These are phyloP conservation scores for Euryodendron excelsum DNA, from an alignment of 148 eudicot species.

Conservation along the genomic window DNA sequence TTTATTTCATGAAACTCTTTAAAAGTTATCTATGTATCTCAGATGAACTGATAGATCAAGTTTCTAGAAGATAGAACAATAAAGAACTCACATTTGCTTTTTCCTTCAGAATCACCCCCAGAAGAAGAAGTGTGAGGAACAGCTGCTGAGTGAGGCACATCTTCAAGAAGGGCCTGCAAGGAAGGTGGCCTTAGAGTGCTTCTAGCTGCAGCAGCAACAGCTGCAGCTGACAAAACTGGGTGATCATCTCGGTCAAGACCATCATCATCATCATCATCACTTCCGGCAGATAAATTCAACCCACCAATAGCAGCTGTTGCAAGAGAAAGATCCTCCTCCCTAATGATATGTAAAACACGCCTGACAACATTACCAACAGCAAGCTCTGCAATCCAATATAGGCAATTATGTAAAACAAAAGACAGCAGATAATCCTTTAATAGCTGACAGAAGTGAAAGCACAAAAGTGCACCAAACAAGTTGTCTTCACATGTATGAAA, in stretches of 20 bases:
- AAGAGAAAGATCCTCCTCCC: slow-evolving; percentile 89
- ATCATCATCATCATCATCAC: slow-evolving; percentile 62
- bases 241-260: slow-evolving; percentile 43
- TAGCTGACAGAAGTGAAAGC: background rate
- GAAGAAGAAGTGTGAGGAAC: slow-evolving; percentile 66
- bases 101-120: slow-evolving; percentile 94
- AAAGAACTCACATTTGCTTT: slow-evolving; percentile 77
- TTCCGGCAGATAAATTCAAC: slow-evolving; percentile 53
- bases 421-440: no score
- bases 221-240: slow-evolving; percentile 81
- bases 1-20: no score
- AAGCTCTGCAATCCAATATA: slow-evolving; percentile 93
- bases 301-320: slow-evolving; percentile 81
- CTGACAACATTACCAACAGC: slow-evolving; percentile 91
- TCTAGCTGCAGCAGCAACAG: slow-evolving; percentile 90
- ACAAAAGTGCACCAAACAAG: no score
- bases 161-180: slow-evolving; percentile 92
- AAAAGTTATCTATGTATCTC: no score
- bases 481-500: no score
- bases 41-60: no score
- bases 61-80: background rate
- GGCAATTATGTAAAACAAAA: no score
- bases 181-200: slow-evolving; percentile 88
- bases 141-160: slow-evolving; percentile 65
- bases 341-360: slow-evolving; percentile 83